Conservation (phyloP, 2,329 filamentous ascomycete species). For the Pseudocercospora fijiensis region DNA sequence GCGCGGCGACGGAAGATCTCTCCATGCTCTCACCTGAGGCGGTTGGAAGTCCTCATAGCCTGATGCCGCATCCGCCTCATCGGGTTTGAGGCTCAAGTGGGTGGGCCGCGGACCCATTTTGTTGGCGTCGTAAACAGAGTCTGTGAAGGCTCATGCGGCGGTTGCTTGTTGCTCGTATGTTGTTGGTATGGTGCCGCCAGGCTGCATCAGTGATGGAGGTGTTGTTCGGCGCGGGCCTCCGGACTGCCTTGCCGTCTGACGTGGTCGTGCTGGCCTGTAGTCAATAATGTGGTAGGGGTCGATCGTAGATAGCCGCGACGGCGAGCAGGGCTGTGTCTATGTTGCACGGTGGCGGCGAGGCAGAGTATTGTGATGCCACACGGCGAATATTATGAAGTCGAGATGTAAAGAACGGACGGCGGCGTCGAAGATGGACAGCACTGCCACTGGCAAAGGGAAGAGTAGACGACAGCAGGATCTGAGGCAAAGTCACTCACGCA, state of each 20-base stretch:
- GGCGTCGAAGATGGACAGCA: constrained; percentile 3
- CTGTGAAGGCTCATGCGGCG: constrained; percentile 13
- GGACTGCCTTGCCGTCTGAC: constrained; percentile 5
- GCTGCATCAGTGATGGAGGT: not conserved
- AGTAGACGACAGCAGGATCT: not conserved
- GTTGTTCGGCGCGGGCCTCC: constrained; percentile 5
- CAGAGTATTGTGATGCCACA: not conserved
- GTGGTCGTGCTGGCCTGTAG: not conserved
- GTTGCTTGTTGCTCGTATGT: not conserved
- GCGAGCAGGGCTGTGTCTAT: not conserved
- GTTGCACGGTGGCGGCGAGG: not conserved
- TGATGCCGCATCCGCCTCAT: constrained; percentile 5
- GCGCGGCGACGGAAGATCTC: constrained; percentile 50
- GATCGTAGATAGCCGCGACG: not conserved
- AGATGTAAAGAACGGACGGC: not conserved
- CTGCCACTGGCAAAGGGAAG: not conserved
- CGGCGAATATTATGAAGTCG: not conserved
- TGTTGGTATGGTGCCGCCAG: constrained; percentile 3
- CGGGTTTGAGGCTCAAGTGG: constrained; percentile 24
- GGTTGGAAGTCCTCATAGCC: constrained; percentile 28
- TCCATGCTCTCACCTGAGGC: constrained; percentile 31
- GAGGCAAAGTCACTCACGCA: not conserved
- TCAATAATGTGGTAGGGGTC: not conserved
- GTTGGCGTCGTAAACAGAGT: constrained; percentile 13
- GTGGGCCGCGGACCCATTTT: constrained; percentile 35